Percentiles rank a stretch among this genome's conserved stretches.
Evolutionary conservation across 2,329 filamentous ascomycete genomes (phyloP).

Genomic region (Clonostachys rhizophaga): DNA sequence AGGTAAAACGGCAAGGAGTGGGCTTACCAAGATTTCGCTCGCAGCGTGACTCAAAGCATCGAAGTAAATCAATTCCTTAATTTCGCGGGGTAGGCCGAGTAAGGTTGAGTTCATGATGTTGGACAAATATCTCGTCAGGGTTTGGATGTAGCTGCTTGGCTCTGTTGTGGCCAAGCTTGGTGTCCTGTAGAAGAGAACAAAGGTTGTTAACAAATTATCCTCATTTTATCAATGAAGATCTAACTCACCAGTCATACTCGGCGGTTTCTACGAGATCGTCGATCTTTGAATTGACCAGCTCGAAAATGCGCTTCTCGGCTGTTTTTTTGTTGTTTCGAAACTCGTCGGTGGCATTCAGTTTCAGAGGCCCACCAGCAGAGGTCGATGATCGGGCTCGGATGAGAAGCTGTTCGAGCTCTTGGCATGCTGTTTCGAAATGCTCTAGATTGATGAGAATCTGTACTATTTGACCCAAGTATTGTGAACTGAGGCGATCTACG

Average conservation of each 20-base stretch:
- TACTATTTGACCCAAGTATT: slow-evolving; percentile 96
- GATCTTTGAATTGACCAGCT: slow-evolving; percentile 97
- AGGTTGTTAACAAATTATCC: slow-evolving; percentile 5
- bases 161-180: slow-evolving; percentile 57
- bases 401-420: slow-evolving; percentile 81
- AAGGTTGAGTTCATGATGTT: slow-evolving; percentile 97
- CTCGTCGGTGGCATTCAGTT: slow-evolving; percentile 76
- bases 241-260: slow-evolving; percentile 77
- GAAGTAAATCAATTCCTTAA: slow-evolving; percentile 97
- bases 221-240: slow-evolving; percentile 16
- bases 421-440: slow-evolving; percentile 91
- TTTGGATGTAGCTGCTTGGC: slow-evolving; percentile 92
- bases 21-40: slow-evolving; percentile 70
- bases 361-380: slow-evolving; percentile 74
- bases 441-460: slow-evolving; percentile 97
- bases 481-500: slow-evolving; percentile 81
- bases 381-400: slow-evolving; percentile 80
- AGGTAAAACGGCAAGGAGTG: not conserved
- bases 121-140: slow-evolving; percentile 83
- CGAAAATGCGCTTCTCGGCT: slow-evolving; percentile 95
- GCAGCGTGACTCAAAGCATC: slow-evolving; percentile 90
- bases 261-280: slow-evolving; percentile 95
- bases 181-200: slow-evolving; percentile 26
- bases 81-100: slow-evolving; percentile 86
- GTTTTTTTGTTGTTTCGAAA: slow-evolving; percentile 92